phyloP scores from a whole-genome alignment of 768 basidiomycete species.

The Jaapia argillacea region DNA sequence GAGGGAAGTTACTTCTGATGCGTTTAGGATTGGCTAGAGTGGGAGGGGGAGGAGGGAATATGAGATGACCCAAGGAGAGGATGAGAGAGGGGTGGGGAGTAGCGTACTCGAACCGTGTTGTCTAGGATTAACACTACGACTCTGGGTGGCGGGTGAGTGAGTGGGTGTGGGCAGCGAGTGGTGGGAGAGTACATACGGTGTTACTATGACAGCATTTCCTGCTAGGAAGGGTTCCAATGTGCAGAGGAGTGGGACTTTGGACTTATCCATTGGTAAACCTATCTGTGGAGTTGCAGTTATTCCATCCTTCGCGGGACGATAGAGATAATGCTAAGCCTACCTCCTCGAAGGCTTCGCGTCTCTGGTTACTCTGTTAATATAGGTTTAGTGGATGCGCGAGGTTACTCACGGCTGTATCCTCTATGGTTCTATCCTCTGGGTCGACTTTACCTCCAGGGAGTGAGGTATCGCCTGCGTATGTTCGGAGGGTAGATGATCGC shows the following conservation, averaged over 20 bases:
- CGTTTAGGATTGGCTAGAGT: slow-evolving; percentile 66
- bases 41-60: neutral
- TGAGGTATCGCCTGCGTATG: slow-evolving; percentile 84
- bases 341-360: slow-evolving; percentile 88
- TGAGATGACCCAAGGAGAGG: neutral
- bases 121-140: slow-evolving; percentile 83
- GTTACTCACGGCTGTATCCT: slow-evolving; percentile 68
- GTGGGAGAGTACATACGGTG: slow-evolving; percentile 53
- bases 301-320: too few relatives aligned
- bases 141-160: slow-evolving; percentile 24
- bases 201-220: slow-evolving; percentile 63
- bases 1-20: slow-evolving; percentile 65
- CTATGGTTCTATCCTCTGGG: slow-evolving; percentile 49
- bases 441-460: slow-evolving; percentile 84
- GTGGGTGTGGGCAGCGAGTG: neutral
- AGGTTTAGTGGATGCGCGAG: slow-evolving; percentile 4
- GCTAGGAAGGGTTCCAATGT: slow-evolving; percentile 73
- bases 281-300: slow-evolving; percentile 38
- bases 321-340: slow-evolving; percentile 25
- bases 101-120: slow-evolving; percentile 58
- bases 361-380: too few relatives aligned
- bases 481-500: slow-evolving; percentile 58
- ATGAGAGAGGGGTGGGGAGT: slow-evolving; percentile 1
- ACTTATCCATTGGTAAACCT: slow-evolving; percentile 65
- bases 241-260: slow-evolving; percentile 67